Conservation (phyloP, 257 asterid species). For the Gentiana dahurica region DNA sequence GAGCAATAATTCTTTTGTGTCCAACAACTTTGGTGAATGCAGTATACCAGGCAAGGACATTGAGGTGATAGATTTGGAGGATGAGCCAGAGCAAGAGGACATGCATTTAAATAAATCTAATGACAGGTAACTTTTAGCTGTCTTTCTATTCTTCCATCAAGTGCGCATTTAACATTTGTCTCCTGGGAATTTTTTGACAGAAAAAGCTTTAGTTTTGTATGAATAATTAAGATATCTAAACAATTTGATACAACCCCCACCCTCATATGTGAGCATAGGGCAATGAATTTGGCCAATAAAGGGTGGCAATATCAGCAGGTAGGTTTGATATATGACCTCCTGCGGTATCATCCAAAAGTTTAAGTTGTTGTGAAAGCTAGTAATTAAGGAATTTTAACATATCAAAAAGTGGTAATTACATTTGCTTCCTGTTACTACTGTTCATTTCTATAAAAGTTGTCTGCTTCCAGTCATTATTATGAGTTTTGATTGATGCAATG, state of each 20-base stretch:
- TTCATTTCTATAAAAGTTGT: not conserved
- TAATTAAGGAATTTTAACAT: not conserved
- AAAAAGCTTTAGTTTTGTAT: not conserved
- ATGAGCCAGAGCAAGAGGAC: constrained; percentile 59
- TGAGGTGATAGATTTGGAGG: constrained; percentile 92
- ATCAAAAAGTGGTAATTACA: not conserved
- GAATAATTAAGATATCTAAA: too few species aligned
- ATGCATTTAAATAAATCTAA: constrained; percentile 34
- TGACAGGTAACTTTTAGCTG: constrained; percentile 42
- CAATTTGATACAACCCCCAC: too few species aligned
- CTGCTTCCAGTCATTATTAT: constrained; percentile 6
- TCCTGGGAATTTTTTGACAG: not conserved
- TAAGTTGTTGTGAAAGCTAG: too few species aligned
- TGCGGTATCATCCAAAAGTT: too few species aligned
- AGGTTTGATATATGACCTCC: too few species aligned
- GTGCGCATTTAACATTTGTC: not conserved
- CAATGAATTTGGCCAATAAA: too few species aligned
- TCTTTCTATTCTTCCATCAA: not conserved
- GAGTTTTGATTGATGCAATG: constrained; percentile 2
- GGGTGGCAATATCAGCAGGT: too few species aligned
- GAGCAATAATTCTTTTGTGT: constrained; percentile 26
- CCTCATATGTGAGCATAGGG: too few species aligned
- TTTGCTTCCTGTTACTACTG: constrained; percentile 1
- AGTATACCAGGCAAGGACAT: constrained; percentile 38
- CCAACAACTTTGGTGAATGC: constrained; percentile 34